A percentile compares a stretch with the other conserved stretches of the same genome.
Conservation (phyloP, 257 asterid species). For the Oldenlandia corymbosa region DNA sequence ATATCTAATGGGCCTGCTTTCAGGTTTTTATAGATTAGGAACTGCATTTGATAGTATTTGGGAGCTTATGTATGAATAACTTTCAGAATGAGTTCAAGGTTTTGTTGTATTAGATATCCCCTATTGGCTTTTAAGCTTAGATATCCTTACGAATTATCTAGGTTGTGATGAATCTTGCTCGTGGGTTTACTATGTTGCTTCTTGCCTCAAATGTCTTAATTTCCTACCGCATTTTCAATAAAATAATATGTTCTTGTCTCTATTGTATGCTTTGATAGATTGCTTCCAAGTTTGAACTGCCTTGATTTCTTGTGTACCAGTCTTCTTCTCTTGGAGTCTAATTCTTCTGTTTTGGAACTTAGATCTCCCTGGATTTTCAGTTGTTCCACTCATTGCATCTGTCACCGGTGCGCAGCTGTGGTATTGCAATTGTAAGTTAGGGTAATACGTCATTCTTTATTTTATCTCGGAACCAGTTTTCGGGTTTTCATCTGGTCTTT, state of each 20-base stretch:
- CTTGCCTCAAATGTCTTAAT: not conserved
- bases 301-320: not conserved
- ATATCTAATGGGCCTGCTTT: not conserved
- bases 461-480: constrained; percentile 3
- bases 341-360: constrained; percentile 7
- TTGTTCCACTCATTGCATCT: constrained; percentile 74
- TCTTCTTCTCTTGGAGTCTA: not conserved
- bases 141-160: not conserved
- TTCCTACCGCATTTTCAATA: not conserved
- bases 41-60: not conserved
- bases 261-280: not conserved
- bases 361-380: constrained; percentile 84
- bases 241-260: not conserved
- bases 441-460: not conserved
- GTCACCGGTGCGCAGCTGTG: constrained; percentile 41
- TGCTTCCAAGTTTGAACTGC: not conserved
- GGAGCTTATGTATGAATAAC: not conserved
- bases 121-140: not conserved
- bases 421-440: constrained; percentile 57
- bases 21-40: not conserved
- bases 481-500: constrained; percentile 17
- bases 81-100: not conserved
- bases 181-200: not conserved
- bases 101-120: not conserved
- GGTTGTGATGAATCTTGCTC: not conserved